phyloP scores from a whole-genome alignment of 2,329 filamentous ascomycete species.

The Aquanectria penicillioides region DNA sequence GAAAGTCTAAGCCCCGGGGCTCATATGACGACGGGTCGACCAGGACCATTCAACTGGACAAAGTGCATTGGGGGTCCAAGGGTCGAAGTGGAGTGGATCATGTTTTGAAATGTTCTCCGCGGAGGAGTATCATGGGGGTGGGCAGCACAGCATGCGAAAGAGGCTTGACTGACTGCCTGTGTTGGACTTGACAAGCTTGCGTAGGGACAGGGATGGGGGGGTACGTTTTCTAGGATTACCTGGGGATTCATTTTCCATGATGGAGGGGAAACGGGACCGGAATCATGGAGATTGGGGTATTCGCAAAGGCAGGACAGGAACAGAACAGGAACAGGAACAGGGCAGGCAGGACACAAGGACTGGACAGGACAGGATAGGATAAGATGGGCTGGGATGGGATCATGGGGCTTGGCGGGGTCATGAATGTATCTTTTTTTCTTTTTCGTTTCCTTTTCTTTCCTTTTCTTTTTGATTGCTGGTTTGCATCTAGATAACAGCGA shows the following conservation, averaged over 20 bases:
- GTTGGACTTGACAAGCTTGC: too few species aligned
- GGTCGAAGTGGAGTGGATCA: constrained; percentile 72
- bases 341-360: too few species aligned
- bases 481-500: constrained; percentile 20
- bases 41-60: constrained; percentile 67
- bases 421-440: not conserved
- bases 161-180: too few species aligned
- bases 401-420: not conserved
- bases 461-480: not conserved
- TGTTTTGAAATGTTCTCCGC: constrained; percentile 59
- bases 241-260: constrained; percentile 7
- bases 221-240: constrained; percentile 1
- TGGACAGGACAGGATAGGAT: too few species aligned
- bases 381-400: too few species aligned
- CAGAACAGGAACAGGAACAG: too few species aligned
- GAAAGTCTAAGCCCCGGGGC: constrained; percentile 46
- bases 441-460: not conserved
- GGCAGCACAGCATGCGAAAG: too few species aligned
- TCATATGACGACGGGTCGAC: constrained; percentile 49
- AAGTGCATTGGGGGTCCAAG: constrained; percentile 66
- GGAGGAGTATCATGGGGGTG: too few species aligned
- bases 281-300: not conserved
- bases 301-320: too few species aligned
- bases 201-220: not conserved
- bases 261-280: constrained; percentile 5